These are phyloP conservation scores for Botrytis porri DNA, from an alignment of 2,329 filamentous ascomycete species.

Conservation along the genomic window DNA sequence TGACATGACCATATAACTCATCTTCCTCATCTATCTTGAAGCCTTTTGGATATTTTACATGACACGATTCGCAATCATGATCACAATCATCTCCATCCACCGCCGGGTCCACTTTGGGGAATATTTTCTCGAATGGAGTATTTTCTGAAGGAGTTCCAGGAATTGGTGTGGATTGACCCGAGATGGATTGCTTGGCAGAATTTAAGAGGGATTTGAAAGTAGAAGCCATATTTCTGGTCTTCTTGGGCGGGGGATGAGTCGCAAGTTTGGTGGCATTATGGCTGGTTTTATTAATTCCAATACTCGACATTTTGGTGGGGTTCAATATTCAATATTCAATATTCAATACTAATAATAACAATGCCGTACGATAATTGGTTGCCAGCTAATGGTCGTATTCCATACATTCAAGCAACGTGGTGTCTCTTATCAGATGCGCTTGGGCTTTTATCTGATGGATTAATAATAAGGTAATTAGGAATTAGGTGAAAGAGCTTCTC, in stretches of 20 bases:
- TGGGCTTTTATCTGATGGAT: constrained; percentile 2
- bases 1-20: constrained; percentile 78
- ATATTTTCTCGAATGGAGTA: constrained; percentile 49
- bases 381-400: neutral
- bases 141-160: constrained; percentile 30
- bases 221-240: constrained; percentile 29
- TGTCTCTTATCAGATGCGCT: constrained; percentile 12
- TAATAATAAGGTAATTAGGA: too few species aligned
- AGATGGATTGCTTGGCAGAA: constrained; percentile 31
- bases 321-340: too few species aligned
- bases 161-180: constrained; percentile 29
- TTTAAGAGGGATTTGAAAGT: constrained; percentile 34
- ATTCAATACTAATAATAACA: too few species aligned
- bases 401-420: neutral
- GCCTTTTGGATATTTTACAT: constrained; percentile 67
- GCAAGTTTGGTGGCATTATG: neutral
- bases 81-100: constrained; percentile 86
- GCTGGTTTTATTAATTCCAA: constrained; percentile 12
- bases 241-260: constrained; percentile 2
- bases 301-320: constrained; percentile 11
- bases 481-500: neutral
- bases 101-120: constrained; percentile 69
- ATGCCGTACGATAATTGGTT: neutral
- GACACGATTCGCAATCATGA: constrained; percentile 81
- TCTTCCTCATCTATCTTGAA: constrained; percentile 76